A percentile compares a stretch with the other conserved stretches of the same genome.
phyloP scores from a whole-genome alignment of 345 rosid genomes.

The Acer campestre region DNA sequence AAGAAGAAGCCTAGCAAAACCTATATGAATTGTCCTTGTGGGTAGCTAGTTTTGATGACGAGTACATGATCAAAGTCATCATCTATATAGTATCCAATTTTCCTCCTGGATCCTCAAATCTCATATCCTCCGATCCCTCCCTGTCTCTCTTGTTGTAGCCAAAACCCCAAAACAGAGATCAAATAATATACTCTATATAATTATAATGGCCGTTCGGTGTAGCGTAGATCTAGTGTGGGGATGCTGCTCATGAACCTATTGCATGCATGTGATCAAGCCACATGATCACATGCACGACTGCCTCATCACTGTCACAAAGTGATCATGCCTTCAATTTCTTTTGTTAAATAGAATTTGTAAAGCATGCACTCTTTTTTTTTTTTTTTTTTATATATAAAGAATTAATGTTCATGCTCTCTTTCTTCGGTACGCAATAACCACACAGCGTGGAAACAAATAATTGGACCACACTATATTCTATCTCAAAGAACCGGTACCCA shows the following conservation, averaged over 20 bases:
- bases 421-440: neutral
- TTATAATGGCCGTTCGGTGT: neutral
- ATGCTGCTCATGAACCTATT: slow-evolving; percentile 1
- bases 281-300: slow-evolving; percentile 18
- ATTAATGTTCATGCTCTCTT: neutral
- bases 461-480: neutral
- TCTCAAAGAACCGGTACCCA: neutral
- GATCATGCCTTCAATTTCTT: neutral
- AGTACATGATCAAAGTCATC: too few species aligned
- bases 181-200: neutral
- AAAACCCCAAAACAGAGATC: neutral
- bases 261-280: slow-evolving; percentile 13
- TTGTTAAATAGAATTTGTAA: neutral
- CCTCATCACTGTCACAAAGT: slow-evolving; percentile 6
- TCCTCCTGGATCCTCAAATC: too few species aligned
- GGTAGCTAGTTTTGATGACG: too few species aligned
- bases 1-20: too few species aligned
- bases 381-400: too few species aligned
- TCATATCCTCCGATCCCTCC: neutral
- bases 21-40: too few species aligned
- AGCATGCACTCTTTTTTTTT: neutral
- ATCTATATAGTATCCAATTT: too few species aligned
- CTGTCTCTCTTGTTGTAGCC: neutral
- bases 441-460: neutral
- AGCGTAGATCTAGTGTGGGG: slow-evolving; percentile 3